Evolutionary conservation across 495 filamentous ascomycete species (phyloP).

Genomic region (Penicillium samsonianum): DNA sequence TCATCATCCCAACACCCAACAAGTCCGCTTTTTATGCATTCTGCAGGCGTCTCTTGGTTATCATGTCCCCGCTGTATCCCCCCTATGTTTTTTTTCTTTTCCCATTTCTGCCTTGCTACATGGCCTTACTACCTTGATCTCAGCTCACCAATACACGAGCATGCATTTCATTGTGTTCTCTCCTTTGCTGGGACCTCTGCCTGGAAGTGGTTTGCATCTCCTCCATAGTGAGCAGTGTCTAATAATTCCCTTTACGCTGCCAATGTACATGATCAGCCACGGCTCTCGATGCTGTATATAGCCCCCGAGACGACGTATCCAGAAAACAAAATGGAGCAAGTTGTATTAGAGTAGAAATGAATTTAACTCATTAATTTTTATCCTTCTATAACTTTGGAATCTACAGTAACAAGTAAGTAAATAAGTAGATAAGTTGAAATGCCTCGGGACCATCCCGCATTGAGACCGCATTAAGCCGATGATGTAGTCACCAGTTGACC

Average conservation of each 20-base stretch:
- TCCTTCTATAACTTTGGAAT: background rate
- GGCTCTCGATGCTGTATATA: slow-evolving; percentile 43
- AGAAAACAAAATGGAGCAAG: slow-evolving; percentile 17
- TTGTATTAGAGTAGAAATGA: slow-evolving; percentile 12
- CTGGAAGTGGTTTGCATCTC: slow-evolving; percentile 18
- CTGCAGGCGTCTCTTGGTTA: slow-evolving; percentile 49
- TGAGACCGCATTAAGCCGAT: slow-evolving; percentile 17
- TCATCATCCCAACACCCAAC: slow-evolving; percentile 29
- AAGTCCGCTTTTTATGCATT: slow-evolving; percentile 45
- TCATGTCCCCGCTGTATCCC: slow-evolving; percentile 37
- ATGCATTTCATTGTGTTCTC: slow-evolving; percentile 24
- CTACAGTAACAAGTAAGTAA: background rate
- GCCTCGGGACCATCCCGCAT: slow-evolving; percentile 16
- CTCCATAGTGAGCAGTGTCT: slow-evolving; percentile 25
- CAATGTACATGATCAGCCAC: slow-evolving; percentile 36
- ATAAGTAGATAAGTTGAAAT: background rate
- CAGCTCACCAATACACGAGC: slow-evolving; percentile 6
- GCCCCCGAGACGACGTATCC: slow-evolving; percentile 21
- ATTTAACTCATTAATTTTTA: background rate
- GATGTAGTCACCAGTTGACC: slow-evolving; percentile 19
- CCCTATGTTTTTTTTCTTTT: slow-evolving; percentile 32
- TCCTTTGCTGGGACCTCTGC: slow-evolving; percentile 23
- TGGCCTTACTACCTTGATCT: slow-evolving; percentile 12
- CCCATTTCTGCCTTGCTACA: slow-evolving; percentile 24
- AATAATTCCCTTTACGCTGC: slow-evolving; percentile 14